Conservation (phyloP, 164 flowering plant species). For the Kingdonia uniflora region DNA sequence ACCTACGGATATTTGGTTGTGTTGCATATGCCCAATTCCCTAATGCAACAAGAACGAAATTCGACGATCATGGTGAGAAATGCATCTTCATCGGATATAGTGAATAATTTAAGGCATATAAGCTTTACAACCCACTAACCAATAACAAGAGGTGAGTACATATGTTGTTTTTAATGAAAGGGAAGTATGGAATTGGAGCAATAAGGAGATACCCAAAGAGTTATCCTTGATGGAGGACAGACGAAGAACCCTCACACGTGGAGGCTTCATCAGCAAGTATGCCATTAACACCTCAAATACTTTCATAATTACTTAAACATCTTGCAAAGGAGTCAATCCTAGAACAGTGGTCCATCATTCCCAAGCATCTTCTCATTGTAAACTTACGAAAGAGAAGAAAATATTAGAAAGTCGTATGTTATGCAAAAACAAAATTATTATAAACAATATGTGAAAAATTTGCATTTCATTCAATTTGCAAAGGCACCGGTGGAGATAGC, state of each 20-base stretch:
- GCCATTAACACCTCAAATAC: neutral
- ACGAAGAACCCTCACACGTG: neutral
- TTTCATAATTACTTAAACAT: neutral
- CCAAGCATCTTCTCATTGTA: too few relatives aligned
- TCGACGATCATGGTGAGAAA: neutral
- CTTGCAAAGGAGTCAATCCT: too few relatives aligned
- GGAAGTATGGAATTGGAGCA: neutral
- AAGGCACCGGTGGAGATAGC: too few relatives aligned
- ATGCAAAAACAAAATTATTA: too few relatives aligned
- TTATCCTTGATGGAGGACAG: neutral
- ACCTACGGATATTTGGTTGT: conserved; percentile 2
- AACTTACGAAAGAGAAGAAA: too few relatives aligned
- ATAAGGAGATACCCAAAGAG: neutral
- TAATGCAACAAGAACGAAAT: neutral
- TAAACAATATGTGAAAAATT: too few relatives aligned
- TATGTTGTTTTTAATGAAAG: conserved; percentile 5
- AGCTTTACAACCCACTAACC: neutral
- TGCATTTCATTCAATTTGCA: too few relatives aligned
- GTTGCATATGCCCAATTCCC: conserved; percentile 5
- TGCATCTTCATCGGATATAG: conserved; percentile 1
- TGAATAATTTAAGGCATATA: neutral
- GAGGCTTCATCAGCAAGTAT: neutral
- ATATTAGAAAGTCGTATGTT: too few relatives aligned
- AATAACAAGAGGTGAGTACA: neutral
- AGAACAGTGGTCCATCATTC: too few relatives aligned